Conservation (phyloP, 805 yeast genomes). For the Wickerhamomyces silvicola region DNA sequence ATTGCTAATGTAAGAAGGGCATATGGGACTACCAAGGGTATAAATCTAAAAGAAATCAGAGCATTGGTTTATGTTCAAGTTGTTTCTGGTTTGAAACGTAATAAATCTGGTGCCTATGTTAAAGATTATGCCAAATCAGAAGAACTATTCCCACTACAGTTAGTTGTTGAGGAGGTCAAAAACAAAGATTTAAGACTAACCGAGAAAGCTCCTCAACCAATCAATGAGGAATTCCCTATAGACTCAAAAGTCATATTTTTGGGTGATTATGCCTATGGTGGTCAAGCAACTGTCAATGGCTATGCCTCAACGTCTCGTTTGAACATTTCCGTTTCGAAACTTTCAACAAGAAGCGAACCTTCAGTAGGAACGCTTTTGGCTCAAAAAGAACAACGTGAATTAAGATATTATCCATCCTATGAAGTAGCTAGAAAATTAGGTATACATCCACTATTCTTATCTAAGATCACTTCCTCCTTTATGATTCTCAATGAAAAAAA, state of each 20-base stretch:
- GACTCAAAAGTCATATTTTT: conserved; percentile 68
- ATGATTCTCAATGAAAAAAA: conserved; percentile 50
- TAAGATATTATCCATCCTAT: conserved; percentile 58
- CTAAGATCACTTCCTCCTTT: conserved; percentile 71
- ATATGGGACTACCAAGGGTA: conserved; percentile 54
- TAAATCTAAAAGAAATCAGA: conserved; percentile 44
- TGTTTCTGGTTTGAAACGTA: conserved; percentile 72
- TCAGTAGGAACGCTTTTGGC: conserved; percentile 58
- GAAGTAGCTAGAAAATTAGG: conserved; percentile 54
- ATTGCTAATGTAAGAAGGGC: conserved; percentile 32
- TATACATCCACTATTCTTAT: conserved; percentile 59
- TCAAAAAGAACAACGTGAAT: conserved; percentile 44
- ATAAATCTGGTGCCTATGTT: conserved; percentile 63
- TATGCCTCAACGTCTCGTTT: conserved; percentile 42
- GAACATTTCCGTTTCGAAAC: conserved; percentile 46
- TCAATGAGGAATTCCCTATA: conserved; percentile 76
- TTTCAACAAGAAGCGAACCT: conserved; percentile 48
- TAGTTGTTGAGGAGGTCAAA: conserved; percentile 67
- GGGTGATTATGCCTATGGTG: conserved; percentile 85
- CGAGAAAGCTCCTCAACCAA: conserved; percentile 69
- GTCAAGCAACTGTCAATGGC: conserved; percentile 62
- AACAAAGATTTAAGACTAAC: conserved; percentile 69
- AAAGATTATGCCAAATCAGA: conserved; percentile 57
- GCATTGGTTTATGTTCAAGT: conserved; percentile 66
- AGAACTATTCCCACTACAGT: conserved; percentile 67